Percentiles rank a stretch among this genome's conserved stretches.
Evolutionary conservation across 768 basidiomycete species (phyloP).

Genomic region (Suillus clintonianus): DNA sequence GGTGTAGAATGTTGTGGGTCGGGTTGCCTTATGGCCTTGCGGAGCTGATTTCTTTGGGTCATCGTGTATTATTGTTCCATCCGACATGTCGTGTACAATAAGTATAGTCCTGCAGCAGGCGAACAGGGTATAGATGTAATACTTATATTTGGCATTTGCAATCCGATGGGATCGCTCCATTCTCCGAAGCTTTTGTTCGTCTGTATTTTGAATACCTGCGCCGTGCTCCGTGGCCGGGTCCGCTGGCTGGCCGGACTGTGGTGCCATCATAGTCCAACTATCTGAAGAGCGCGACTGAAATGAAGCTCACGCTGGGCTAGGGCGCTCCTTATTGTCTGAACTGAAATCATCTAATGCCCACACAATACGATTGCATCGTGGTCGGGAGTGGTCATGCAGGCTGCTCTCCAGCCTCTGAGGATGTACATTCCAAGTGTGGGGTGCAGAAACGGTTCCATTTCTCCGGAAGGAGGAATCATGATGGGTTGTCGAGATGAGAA

Average conservation of each 20-base stretch:
- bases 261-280: no score
- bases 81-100: neutral
- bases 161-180: neutral
- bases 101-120: neutral
- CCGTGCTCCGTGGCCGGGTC: no score
- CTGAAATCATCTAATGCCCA: no score
- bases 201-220: neutral
- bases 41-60: neutral
- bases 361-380: slow-evolving; percentile 56
- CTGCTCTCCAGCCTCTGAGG: slow-evolving; percentile 61
- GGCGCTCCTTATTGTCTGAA: no score
- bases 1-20: slow-evolving; percentile 22
- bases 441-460: slow-evolving; percentile 42
- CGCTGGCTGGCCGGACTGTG: no score
- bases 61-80: neutral
- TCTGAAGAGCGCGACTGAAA: no score
- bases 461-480: slow-evolving; percentile 69
- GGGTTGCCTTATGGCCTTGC: neutral
- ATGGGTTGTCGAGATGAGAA: slow-evolving; percentile 57
- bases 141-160: neutral
- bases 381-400: slow-evolving; percentile 70
- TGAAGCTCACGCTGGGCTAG: no score
- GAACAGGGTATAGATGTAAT: neutral
- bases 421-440: slow-evolving; percentile 68
- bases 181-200: neutral